Base-by-base conservation (phyloP, 192 early-diverging fungal species). In the Spinellus fusiger region DNA sequence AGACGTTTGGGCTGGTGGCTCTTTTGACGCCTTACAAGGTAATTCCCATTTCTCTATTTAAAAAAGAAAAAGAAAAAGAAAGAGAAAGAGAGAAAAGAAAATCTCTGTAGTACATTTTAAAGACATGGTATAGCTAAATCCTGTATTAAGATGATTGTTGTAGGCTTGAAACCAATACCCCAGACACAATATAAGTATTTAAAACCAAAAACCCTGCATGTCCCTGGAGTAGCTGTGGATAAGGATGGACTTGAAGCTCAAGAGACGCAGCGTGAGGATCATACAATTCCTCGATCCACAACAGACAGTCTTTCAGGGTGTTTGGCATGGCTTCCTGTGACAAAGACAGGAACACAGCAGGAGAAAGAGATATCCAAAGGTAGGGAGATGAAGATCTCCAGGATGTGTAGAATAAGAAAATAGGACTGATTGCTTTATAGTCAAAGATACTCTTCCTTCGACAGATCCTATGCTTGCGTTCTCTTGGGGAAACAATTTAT, bases 21-120 rank as follows among this genome's bases (percentile, higher is more conserved):
- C 62, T 84, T 22, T 44, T 84, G 10, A 84, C 82, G 20, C 82
- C 82, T 1, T 80, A 78, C 51, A 84, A 84, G 66, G 81, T 80
- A 74, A 50, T 27, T 29, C n/a, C n/a, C n/a, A n/a, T n/a, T n/a
- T n/a, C n/a, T n/a, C n/a, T n/a, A n/a, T n/a, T n/a, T n/a, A n/a
- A n/a, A n/a, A n/a, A n/a, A n/a, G 18, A 5, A 26, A 34, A 10
- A 12, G 54, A 8, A 16, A 6, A 18, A 56, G 32, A 57, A 44
- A 51, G 1, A 10, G 3, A 6, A 15, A 1, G 20, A 51, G 3
- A 23, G 10, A 13, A 4, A 0, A 34, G 7, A 26, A 20, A 31
- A 33, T 54, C 1, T 54, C 8, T 52, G 32, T 27, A 9, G 2
- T 23, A 3, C 26, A 25, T 13, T 35, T 0, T 25, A 44, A 2